Evolutionary conservation across 2,329 filamentous ascomycete species (phyloP).

Genomic region (Alternaria sp.): DNA sequence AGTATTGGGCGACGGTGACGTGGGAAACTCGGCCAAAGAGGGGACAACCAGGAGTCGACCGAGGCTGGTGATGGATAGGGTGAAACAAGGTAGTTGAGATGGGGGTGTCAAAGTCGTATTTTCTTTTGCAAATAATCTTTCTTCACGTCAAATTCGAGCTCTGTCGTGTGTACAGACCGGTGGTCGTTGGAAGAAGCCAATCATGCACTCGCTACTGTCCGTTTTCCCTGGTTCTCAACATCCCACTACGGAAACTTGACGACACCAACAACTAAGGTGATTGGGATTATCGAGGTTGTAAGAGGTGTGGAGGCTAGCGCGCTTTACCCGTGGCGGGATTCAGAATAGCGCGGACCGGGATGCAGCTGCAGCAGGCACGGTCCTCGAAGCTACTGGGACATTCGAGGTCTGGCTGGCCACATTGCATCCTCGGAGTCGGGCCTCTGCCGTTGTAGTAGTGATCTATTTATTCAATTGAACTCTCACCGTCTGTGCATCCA

Average conservation of each 20-base stretch:
- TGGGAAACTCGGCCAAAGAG: constrained; percentile 11
- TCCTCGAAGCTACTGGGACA: constrained; percentile 17
- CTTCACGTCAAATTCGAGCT: no score
- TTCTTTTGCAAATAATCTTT: no score
- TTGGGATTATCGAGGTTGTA: not conserved
- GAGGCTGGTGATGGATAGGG: not conserved
- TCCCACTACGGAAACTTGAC: no score
- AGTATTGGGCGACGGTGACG: not conserved
- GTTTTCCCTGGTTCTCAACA: no score
- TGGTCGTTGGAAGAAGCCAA: no score
- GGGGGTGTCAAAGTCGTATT: not conserved
- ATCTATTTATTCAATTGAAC: constrained; percentile 18
- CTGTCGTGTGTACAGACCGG: no score
- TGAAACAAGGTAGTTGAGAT: not conserved
- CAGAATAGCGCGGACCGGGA: constrained; percentile 14
- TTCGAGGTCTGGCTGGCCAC: not conserved
- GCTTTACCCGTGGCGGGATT: constrained; percentile 7
- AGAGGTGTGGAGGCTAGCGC: constrained; percentile 16
- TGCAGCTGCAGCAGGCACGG: constrained; percentile 20
- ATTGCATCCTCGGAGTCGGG: constrained; percentile 1
- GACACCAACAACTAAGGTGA: no score
- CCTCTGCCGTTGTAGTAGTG: constrained; percentile 12
- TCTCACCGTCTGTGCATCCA: constrained; percentile 1
- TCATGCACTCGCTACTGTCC: no score
- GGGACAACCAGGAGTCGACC: not conserved